A percentile compares a stretch with the other conserved stretches of the same genome.
phyloP scores from a whole-genome alignment of 2,329 filamentous ascomycete genomes.

The Microdochium nivale region DNA sequence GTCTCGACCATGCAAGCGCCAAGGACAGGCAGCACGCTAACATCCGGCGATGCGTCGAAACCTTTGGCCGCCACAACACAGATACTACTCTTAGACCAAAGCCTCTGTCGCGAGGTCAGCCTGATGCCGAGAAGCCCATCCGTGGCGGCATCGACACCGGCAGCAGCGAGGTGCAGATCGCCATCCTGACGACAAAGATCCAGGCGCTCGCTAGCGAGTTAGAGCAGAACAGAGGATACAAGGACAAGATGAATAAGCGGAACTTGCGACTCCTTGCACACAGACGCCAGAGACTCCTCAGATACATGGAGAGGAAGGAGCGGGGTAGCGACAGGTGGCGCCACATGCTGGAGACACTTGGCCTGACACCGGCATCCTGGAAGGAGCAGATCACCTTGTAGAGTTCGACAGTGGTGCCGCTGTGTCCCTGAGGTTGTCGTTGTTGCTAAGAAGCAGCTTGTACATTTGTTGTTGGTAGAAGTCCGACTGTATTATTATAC shows the following conservation, averaged over 20 bases:
- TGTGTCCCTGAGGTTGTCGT: no score
- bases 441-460: constrained; percentile 15
- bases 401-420: no score
- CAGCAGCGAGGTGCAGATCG: constrained; percentile 94
- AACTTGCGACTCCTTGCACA: constrained; percentile 82
- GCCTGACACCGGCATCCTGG: constrained; percentile 82
- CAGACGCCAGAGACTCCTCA: constrained; percentile 77
- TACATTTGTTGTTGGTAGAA: constrained; percentile 16
- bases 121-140: constrained; percentile 28
- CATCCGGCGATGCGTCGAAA: constrained; percentile 73
- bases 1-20: constrained; percentile 66
- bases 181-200: constrained; percentile 92
- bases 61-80: constrained; percentile 86
- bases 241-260: constrained; percentile 90
- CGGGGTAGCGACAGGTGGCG: constrained; percentile 85
- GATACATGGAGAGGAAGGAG: constrained; percentile 83
- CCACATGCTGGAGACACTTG: constrained; percentile 74
- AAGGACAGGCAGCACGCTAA: constrained; percentile 77
- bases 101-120: constrained; percentile 34
- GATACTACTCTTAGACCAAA: constrained; percentile 61
- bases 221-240: constrained; percentile 57
- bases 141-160: constrained; percentile 90
- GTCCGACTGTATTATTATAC: background rate
- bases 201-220: constrained; percentile 67
- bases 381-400: constrained; percentile 79